These are phyloP conservation scores for Pilaira anomala DNA, from an alignment of 192 early-diverging fungal species.

Conservation along the genomic window DNA sequence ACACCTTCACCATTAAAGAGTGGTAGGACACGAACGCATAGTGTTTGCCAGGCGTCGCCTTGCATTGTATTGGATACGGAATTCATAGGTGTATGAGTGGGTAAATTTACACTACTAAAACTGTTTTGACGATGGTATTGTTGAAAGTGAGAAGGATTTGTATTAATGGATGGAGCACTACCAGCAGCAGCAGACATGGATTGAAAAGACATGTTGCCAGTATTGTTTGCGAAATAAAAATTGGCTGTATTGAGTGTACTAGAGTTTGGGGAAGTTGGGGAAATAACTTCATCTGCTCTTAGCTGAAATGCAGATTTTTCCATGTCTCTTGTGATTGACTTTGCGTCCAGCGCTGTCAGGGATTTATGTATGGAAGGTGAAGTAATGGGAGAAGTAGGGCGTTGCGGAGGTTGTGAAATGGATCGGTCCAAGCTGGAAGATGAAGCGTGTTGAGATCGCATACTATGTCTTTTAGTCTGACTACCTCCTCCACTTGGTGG, in stretches of 20 bases:
- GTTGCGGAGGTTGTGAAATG: constrained; percentile 13
- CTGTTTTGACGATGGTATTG: constrained; percentile 31
- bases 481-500: constrained; percentile 35
- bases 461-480: constrained; percentile 34
- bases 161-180: constrained; percentile 12
- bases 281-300: constrained; percentile 16
- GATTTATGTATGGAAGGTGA: constrained; percentile 42
- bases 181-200: constrained; percentile 8
- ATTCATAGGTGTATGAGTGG: constrained; percentile 4
- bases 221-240: constrained; percentile 9
- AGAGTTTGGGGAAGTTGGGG: constrained; percentile 12
- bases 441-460: constrained; percentile 16
- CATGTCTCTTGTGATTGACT: constrained; percentile 37
- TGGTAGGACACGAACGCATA: constrained; percentile 74
- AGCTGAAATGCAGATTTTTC: constrained; percentile 29
- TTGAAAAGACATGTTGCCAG: constrained; percentile 1
- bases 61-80: neutral
- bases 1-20: constrained; percentile 86
- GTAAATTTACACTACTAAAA: constrained; percentile 20
- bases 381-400: constrained; percentile 33
- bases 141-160: constrained; percentile 8
- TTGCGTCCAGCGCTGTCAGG: constrained; percentile 49
- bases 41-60: constrained; percentile 69
- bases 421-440: constrained; percentile 22
- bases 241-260: constrained; percentile 9